Evolutionary conservation across 176 grass and related monocot species (phyloP).

Genomic region (Carex scoparia): DNA sequence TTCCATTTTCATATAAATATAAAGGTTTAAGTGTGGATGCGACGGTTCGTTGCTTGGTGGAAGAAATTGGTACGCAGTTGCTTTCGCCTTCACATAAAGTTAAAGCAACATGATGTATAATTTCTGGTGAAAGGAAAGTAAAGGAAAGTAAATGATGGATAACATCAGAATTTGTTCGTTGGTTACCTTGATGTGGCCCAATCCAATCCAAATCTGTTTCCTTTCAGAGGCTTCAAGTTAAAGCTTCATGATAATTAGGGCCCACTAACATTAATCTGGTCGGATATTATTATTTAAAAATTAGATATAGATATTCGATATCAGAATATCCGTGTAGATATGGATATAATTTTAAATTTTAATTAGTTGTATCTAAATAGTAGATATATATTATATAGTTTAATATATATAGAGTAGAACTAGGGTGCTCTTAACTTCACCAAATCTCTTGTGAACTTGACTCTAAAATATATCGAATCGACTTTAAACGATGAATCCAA

Average conservation of each 20-base stretch:
- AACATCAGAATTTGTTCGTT: neutral
- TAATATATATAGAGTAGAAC: too few species aligned
- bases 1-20: neutral
- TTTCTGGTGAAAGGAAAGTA: neutral
- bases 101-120: neutral
- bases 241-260: constrained; percentile 6
- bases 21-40: neutral
- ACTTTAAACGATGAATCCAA: too few species aligned
- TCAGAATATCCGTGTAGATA: too few species aligned
- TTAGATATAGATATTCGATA: too few species aligned
- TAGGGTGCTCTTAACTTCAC: too few species aligned
- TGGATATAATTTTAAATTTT: too few species aligned
- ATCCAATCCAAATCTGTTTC: neutral
- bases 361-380: too few species aligned
- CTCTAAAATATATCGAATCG: too few species aligned
- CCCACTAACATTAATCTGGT: neutral
- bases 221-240: constrained; percentile 1
- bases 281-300: too few species aligned
- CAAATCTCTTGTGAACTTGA: too few species aligned
- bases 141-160: neutral
- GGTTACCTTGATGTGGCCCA: neutral
- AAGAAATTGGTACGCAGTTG: neutral
- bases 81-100: constrained; percentile 2
- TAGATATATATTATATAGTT: too few species aligned
- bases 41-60: neutral